Percentiles rank a stretch among this genome's conserved stretches.
Conservation (phyloP, 2,329 filamentous ascomycete genomes). For the Xenoacremonium recifei region DNA sequence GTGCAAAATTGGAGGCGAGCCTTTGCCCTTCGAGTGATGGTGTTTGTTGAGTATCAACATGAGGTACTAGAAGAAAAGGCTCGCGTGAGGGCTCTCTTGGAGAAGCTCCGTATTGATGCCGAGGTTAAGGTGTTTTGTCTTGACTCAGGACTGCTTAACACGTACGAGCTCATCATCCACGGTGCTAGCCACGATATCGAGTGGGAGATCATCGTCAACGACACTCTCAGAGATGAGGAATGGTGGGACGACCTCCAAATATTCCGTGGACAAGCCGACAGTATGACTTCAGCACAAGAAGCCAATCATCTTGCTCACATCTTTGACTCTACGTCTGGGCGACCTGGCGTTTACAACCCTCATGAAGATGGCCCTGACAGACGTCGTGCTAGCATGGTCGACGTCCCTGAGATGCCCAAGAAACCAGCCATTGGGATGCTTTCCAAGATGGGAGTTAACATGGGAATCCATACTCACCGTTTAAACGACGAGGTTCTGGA, state of each 20-base stretch:
- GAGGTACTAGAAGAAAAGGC: constrained; percentile 78
- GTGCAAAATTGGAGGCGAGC: constrained; percentile 76
- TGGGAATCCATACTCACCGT: constrained; percentile 75
- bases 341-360: constrained; percentile 43
- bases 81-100: constrained; percentile 70
- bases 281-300: constrained; percentile 42
- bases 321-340: constrained; percentile 41
- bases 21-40: constrained; percentile 72
- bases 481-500: constrained; percentile 62
- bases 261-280: constrained; percentile 41
- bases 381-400: constrained; percentile 51
- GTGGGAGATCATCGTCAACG: constrained; percentile 60
- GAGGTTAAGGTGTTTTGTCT: constrained; percentile 80
- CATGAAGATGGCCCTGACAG: constrained; percentile 32
- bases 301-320: constrained; percentile 43
- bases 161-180: constrained; percentile 78
- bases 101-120: constrained; percentile 79
- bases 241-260: constrained; percentile 80
- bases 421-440: constrained; percentile 54
- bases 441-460: constrained; percentile 59
- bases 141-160: constrained; percentile 67
- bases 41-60: constrained; percentile 86
- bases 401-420: constrained; percentile 61
- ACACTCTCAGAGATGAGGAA: constrained; percentile 66
- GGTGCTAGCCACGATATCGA: constrained; percentile 57